phyloP scores from a whole-genome alignment of 1,139 yeast genomes.

The Geotrichum reessii region DNA sequence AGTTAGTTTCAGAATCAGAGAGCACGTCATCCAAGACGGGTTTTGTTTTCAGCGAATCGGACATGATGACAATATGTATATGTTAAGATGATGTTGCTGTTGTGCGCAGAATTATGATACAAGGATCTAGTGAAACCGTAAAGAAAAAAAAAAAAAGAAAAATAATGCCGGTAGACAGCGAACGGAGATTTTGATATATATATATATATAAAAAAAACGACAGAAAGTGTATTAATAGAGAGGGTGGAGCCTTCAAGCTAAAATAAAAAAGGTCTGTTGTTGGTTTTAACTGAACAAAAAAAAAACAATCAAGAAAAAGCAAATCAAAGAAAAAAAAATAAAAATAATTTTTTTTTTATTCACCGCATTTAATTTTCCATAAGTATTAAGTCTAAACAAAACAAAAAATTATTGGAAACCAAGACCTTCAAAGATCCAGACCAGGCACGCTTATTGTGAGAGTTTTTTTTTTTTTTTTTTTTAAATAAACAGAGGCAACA shows the following conservation, averaged over 20 bases:
- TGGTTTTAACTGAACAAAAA: not conserved
- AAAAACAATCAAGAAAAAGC: not conserved
- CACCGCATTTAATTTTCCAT: too few relatives aligned
- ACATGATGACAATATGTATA: not conserved
- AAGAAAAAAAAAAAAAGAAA: too few relatives aligned
- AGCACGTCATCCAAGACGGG: not conserved
- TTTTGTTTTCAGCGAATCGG: not conserved
- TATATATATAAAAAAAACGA: not conserved
- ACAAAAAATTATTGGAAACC: too few relatives aligned
- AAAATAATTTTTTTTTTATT: not conserved
- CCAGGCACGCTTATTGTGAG: too few relatives aligned
- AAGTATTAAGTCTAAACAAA: too few relatives aligned
- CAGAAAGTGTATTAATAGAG: not conserved
- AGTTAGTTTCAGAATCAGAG: slow-evolving; percentile 5
- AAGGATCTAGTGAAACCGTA: too few relatives aligned
- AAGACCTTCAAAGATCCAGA: too few relatives aligned
- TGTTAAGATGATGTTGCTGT: not conserved
- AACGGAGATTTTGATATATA: too few relatives aligned
- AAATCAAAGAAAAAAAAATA: not conserved
- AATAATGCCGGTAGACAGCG: not conserved
- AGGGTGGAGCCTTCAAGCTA: not conserved
- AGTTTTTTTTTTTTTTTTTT: not conserved
- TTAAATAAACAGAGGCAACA: not conserved
- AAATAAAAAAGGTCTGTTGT: not conserved
- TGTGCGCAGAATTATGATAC: not conserved